These are phyloP conservation scores for Trichoderma hamatum DNA, from an alignment of 2,329 filamentous ascomycete species.

Conservation along the genomic window DNA sequence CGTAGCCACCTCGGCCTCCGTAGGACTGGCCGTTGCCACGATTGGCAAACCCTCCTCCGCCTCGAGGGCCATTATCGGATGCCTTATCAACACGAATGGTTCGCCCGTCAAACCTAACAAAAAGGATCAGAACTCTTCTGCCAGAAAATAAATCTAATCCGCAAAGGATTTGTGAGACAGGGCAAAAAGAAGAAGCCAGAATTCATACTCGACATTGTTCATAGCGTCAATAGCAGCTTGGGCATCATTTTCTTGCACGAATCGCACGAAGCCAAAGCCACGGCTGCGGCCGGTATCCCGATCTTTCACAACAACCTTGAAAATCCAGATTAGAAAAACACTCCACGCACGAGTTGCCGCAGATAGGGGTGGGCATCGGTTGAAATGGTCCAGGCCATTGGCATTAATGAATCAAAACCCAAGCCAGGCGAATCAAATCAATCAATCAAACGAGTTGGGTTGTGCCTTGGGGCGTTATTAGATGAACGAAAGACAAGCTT, in stretches of 20 bases:
- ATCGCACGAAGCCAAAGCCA: conserved; percentile 96
- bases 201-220: conserved; percentile 85
- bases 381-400: conserved; percentile 5
- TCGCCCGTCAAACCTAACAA: conserved; percentile 84
- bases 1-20: conserved; percentile 52
- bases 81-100: conserved; percentile 95
- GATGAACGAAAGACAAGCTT: conserved; percentile 48
- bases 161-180: conserved; percentile 1
- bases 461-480: not conserved
- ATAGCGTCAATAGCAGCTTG: conserved; percentile 75
- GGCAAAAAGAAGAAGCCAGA: conserved; percentile 25
- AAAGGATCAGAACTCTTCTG: conserved; percentile 23
- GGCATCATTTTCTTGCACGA: conserved; percentile 74
- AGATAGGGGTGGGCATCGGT: not conserved
- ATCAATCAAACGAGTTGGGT: conserved; percentile 17
- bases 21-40: conserved; percentile 46
- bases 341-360: conserved; percentile 27
- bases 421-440: not conserved
- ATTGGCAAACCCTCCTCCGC: conserved; percentile 44
- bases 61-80: conserved; percentile 72
- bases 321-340: conserved; percentile 30
- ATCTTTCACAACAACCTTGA: conserved; percentile 94
- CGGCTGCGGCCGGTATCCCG: conserved; percentile 95
- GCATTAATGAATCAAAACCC: not conserved
- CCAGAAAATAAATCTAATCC: not conserved